Conservation (phyloP, 176 grass and related monocot species). For the Aechmea fasciata region DNA sequence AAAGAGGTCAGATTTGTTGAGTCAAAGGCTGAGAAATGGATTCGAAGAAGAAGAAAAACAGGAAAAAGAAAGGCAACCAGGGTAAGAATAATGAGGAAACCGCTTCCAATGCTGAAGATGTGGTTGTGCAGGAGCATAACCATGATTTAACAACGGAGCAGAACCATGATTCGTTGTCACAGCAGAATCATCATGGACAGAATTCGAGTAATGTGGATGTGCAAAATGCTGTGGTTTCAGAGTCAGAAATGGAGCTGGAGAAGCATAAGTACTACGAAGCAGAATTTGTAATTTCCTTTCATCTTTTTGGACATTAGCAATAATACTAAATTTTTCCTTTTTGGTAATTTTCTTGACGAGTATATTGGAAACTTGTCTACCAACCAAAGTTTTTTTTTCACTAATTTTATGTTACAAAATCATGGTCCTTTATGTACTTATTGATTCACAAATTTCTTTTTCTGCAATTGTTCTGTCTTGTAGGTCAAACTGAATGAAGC, state of each 20-base stretch:
- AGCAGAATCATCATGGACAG: slow-evolving; percentile 26
- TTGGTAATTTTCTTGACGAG: not conserved
- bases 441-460: slow-evolving; percentile 5
- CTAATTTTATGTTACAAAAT: not conserved
- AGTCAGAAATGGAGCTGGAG: slow-evolving; percentile 48
- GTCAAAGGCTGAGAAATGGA: slow-evolving; percentile 38
- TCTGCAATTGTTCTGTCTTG: slow-evolving; percentile 15
- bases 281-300: slow-evolving; percentile 51
- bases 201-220: slow-evolving; percentile 32
- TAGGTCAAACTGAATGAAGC: slow-evolving; percentile 52
- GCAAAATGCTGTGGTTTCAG: slow-evolving; percentile 38
- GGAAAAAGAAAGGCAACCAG: slow-evolving; percentile 87
- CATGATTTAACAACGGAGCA: slow-evolving; percentile 8
- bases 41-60: slow-evolving; percentile 86
- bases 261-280: slow-evolving; percentile 39
- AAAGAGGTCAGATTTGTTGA: not conserved
- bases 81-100: slow-evolving; percentile 43
- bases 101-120: slow-evolving; percentile 32
- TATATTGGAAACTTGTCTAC: too few species aligned
- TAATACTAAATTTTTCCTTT: slow-evolving; percentile 5
- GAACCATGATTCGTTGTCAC: slow-evolving; percentile 5
- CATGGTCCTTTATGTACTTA: not conserved
- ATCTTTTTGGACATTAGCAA: not conserved
- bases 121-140: slow-evolving; percentile 17
- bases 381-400: slow-evolving; percentile 6